Evolutionary conservation across 768 basidiomycete species (phyloP).

Genomic region (Hypholoma sublateritium): DNA sequence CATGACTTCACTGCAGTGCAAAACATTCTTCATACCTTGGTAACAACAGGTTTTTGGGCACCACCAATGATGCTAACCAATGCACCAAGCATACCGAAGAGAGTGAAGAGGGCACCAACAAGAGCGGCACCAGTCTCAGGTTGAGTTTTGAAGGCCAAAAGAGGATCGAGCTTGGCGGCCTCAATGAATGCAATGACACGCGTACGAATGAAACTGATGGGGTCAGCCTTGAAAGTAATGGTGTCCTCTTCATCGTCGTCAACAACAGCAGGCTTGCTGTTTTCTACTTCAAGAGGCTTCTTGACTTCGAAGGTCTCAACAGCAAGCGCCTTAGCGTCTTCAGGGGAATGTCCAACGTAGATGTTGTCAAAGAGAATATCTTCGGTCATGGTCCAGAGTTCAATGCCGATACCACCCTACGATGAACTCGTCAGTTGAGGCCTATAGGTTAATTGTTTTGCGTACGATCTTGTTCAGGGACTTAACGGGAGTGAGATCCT

Average conservation of each 20-base stretch:
- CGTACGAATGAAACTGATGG: conserved; percentile 75
- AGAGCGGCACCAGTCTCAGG: conserved; percentile 87
- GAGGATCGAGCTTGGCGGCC: conserved; percentile 70
- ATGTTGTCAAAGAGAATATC: conserved; percentile 93
- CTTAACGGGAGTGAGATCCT: conserved; percentile 83
- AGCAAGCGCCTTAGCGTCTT: conserved; percentile 83
- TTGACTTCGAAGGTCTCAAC: conserved; percentile 91
- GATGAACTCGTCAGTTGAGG: conserved; percentile 4
- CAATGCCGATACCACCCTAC: conserved; percentile 92
- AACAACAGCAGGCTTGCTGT: conserved; percentile 52
- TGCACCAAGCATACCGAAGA: conserved; percentile 83
- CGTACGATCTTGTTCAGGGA: conserved; percentile 81
- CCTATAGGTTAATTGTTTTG: conserved; percentile 1
- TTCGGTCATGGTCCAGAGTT: conserved; percentile 99
- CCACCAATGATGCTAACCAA: conserved; percentile 79
- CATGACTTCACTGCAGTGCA: background rate
- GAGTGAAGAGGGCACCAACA: conserved; percentile 67
- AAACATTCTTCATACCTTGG: conserved; percentile 48
- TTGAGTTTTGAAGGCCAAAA: conserved; percentile 81
- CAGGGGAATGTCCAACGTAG: conserved; percentile 87
- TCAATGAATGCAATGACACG: conserved; percentile 82
- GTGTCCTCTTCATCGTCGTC: conserved; percentile 46
- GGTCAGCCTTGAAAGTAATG: conserved; percentile 66
- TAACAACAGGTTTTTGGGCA: conserved; percentile 66
- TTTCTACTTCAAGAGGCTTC: conserved; percentile 74